Evolutionary conservation across 2,329 filamentous ascomycete species (phyloP).

Genomic region (Trichoderma harzianum): DNA sequence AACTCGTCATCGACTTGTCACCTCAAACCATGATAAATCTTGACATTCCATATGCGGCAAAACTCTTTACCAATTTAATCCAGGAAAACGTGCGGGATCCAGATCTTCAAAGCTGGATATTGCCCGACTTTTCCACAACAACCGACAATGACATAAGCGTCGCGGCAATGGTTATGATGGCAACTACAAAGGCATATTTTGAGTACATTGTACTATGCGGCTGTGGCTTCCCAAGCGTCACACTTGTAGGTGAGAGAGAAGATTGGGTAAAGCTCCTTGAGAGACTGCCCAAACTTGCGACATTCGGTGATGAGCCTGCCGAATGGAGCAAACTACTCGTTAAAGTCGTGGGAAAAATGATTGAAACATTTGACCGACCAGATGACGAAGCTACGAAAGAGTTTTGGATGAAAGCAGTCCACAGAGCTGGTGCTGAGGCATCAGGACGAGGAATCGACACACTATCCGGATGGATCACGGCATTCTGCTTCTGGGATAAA

Average conservation of each 20-base stretch:
- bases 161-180: slow-evolving; percentile 19
- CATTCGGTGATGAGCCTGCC: background rate
- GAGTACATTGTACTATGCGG: slow-evolving; percentile 8
- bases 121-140: slow-evolving; percentile 16
- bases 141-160: slow-evolving; percentile 14
- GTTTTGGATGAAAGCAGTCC: slow-evolving; percentile 23
- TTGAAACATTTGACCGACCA: slow-evolving; percentile 20
- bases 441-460: slow-evolving; percentile 6
- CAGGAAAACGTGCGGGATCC: background rate
- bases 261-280: slow-evolving; percentile 18
- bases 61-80: background rate
- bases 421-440: slow-evolving; percentile 8
- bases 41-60: background rate
- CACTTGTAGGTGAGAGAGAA: slow-evolving; percentile 6
- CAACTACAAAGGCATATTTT: slow-evolving; percentile 20
- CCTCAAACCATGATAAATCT: background rate
- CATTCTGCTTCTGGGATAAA: slow-evolving; percentile 20
- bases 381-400: slow-evolving; percentile 15
- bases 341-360: slow-evolving; percentile 16
- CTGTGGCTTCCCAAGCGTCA: slow-evolving; percentile 19
- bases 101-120: background rate
- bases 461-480: slow-evolving; percentile 21
- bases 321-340: slow-evolving; percentile 1
- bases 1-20: background rate
- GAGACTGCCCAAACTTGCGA: background rate